These are phyloP conservation scores for Fusarium luffae DNA, from an alignment of 2,329 filamentous ascomycete genomes.

Conservation along the genomic window DNA sequence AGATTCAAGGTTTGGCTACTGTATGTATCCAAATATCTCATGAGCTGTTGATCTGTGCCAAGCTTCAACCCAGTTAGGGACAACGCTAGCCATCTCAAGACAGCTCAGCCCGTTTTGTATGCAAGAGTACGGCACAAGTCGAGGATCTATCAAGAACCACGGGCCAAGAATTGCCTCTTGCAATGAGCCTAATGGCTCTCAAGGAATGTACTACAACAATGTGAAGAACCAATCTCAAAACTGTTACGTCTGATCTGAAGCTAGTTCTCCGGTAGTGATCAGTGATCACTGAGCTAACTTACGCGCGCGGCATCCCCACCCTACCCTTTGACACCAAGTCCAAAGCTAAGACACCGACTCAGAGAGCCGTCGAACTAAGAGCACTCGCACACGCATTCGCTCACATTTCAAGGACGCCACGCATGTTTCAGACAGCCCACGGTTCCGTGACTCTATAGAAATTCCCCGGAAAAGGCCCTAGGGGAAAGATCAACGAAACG, in stretches of 20 bases:
- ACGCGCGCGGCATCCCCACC: constrained; percentile 40
- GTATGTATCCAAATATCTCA: background rate
- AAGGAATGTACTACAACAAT: background rate
- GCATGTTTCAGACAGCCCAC: constrained; percentile 31
- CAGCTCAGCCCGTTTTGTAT: constrained; percentile 13
- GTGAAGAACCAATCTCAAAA: background rate
- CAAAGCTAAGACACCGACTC: constrained; percentile 6
- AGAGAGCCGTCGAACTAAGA: constrained; percentile 10
- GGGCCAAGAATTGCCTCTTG: background rate
- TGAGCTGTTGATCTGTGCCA: constrained; percentile 5
- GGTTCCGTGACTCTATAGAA: constrained; percentile 22
- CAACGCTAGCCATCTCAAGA: constrained; percentile 17
- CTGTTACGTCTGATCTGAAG: background rate
- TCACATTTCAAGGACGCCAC: constrained; percentile 21
- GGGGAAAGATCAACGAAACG: constrained; percentile 29
- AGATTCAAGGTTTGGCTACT: background rate
- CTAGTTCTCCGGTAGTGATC: constrained; percentile 1
- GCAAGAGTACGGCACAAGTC: constrained; percentile 7
- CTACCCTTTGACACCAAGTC: constrained; percentile 11
- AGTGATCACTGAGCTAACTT: constrained; percentile 9
- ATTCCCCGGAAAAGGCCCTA: constrained; percentile 14
- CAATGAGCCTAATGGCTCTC: background rate
- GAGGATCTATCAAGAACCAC: background rate
- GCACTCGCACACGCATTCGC: constrained; percentile 9
- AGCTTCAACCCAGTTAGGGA: constrained; percentile 1